These are phyloP conservation scores for Sonneratia caseolaris DNA, from an alignment of 345 rosid species.

Conservation along the genomic window DNA sequence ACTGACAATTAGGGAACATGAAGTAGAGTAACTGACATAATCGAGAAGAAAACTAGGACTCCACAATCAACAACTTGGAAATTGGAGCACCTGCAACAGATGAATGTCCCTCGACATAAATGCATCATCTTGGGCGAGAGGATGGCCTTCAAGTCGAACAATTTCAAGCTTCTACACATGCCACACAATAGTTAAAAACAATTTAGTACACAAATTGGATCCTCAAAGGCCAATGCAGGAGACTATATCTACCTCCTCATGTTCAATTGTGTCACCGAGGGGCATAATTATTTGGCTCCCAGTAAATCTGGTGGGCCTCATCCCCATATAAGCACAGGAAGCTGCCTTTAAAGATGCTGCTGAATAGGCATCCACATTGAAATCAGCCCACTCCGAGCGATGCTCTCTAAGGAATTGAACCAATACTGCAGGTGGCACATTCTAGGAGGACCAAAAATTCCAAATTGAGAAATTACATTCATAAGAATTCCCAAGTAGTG, in stretches of 20 bases:
- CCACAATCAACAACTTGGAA: too few species aligned
- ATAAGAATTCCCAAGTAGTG: neutral
- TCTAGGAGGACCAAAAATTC: slow-evolving; percentile 27
- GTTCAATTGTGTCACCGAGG: slow-evolving; percentile 91
- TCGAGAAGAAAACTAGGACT: neutral
- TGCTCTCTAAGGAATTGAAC: slow-evolving; percentile 95
- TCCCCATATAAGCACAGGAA: slow-evolving; percentile 69
- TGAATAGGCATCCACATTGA: slow-evolving; percentile 91
- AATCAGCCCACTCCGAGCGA: slow-evolving; percentile 99
- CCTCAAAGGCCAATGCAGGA: neutral
- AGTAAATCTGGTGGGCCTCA: slow-evolving; percentile 92
- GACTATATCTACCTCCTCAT: slow-evolving; percentile 58
- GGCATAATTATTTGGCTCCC: slow-evolving; percentile 98
- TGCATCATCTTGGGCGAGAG: slow-evolving; percentile 90
- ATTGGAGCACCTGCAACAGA: slow-evolving; percentile 70
- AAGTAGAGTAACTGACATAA: neutral
- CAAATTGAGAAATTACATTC: neutral
- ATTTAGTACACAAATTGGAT: neutral
- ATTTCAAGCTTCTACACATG: slow-evolving; percentile 73
- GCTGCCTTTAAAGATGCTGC: slow-evolving; percentile 81
- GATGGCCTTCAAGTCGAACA: slow-evolving; percentile 89
- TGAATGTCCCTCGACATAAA: slow-evolving; percentile 88
- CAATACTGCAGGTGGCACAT: slow-evolving; percentile 89
- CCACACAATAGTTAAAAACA: neutral
- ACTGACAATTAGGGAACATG: neutral